These are phyloP conservation scores for Dendrobium nobile DNA, from an alignment of 106 monocot genomes.

Conservation along the genomic window DNA sequence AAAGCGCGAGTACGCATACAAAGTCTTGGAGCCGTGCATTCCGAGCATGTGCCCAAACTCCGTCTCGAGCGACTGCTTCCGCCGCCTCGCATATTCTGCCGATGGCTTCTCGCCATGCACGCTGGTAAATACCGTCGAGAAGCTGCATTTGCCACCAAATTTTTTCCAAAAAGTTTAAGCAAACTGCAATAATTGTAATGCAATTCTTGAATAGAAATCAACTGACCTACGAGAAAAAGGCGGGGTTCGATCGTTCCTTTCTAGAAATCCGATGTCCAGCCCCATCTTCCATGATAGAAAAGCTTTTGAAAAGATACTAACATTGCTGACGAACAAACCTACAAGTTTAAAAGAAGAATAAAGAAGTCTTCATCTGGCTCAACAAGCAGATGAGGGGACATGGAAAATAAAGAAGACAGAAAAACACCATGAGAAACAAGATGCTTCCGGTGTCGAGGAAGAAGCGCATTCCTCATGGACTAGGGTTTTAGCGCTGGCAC, in stretches of 20 bases:
- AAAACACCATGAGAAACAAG: neutral
- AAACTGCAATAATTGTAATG: neutral
- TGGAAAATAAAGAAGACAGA: conserved; percentile 1
- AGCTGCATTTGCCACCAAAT: conserved; percentile 27
- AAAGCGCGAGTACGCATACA: conserved; percentile 54
- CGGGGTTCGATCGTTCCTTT: neutral
- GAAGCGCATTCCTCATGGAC: conserved; percentile 8
- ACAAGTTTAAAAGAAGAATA: neutral
- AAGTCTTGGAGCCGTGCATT: conserved; percentile 40
- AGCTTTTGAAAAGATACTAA: neutral
- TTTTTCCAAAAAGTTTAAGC: neutral
- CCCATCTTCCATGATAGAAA: neutral
- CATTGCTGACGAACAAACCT: neutral
- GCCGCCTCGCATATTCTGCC: conserved; percentile 73
- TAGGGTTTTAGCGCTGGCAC: neutral
- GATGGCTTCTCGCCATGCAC: conserved; percentile 79
- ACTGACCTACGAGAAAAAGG: neutral
- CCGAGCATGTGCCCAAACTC: conserved; percentile 82
- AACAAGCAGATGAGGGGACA: neutral
- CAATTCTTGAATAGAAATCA: neutral
- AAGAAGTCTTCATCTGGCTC: neutral
- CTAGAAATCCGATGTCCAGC: neutral
- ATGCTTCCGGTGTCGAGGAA: neutral
- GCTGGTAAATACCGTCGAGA: conserved; percentile 65
- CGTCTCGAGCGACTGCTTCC: conserved; percentile 77